Conservation (phyloP, 495 filamentous ascomycete species). For the Penicillium chermesinum region DNA sequence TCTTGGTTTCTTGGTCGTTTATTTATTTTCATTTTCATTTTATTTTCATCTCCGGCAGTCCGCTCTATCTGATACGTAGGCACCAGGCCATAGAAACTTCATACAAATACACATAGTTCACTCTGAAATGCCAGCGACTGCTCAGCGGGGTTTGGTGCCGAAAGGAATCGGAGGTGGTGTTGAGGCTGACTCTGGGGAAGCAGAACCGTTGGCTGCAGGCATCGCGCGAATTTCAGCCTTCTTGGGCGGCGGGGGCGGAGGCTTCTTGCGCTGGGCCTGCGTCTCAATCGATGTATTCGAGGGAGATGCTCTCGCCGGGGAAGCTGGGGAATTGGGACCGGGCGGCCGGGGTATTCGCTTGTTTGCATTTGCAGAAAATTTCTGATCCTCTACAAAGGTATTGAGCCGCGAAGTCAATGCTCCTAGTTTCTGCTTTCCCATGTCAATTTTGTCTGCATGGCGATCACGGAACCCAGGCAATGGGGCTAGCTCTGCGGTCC, state of each 20-base stretch:
- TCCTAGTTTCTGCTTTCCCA: constrained; percentile 57
- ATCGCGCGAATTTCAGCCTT: constrained; percentile 41
- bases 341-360: constrained; percentile 29
- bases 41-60: too few species aligned
- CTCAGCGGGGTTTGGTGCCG: constrained; percentile 42
- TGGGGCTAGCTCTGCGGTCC: constrained; percentile 13
- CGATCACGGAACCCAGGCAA: constrained; percentile 52
- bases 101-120: constrained; percentile 4
- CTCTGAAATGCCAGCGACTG: neutral
- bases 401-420: constrained; percentile 39
- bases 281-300: constrained; percentile 9
- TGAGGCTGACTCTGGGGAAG: constrained; percentile 15
- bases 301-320: neutral
- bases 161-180: constrained; percentile 39
- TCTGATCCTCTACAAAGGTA: constrained; percentile 32
- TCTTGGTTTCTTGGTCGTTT: too few species aligned
- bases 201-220: constrained; percentile 15
- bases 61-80: constrained; percentile 1
- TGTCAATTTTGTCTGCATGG: constrained; percentile 58
- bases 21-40: too few species aligned
- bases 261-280: constrained; percentile 52
- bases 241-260: constrained; percentile 65
- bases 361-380: constrained; percentile 27
- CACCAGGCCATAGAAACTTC: constrained; percentile 1
- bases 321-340: constrained; percentile 9